These are phyloP conservation scores for Penicilliopsis zonata DNA, from an alignment of 495 filamentous ascomycete genomes.

Conservation along the genomic window DNA sequence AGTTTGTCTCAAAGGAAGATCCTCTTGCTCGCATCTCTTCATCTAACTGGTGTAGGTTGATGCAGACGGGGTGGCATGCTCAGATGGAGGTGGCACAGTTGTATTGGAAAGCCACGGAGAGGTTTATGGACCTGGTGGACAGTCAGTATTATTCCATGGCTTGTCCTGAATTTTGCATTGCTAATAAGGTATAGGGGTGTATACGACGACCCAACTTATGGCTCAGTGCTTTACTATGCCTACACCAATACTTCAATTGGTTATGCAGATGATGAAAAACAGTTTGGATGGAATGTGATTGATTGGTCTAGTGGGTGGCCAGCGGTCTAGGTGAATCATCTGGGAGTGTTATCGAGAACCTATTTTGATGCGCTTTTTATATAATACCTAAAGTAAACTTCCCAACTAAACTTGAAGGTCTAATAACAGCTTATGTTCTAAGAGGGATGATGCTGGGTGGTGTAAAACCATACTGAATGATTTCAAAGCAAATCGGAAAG, in stretches of 20 bases:
- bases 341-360: too few species aligned
- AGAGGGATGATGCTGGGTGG: too few species aligned
- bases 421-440: too few species aligned
- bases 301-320: slow-evolving; percentile 59
- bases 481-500: too few species aligned
- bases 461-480: too few species aligned
- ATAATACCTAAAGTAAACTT: too few species aligned
- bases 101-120: slow-evolving; percentile 49
- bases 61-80: slow-evolving; percentile 43
- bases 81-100: slow-evolving; percentile 48
- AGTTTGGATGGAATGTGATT: slow-evolving; percentile 58
- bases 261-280: slow-evolving; percentile 49
- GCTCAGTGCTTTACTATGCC: slow-evolving; percentile 59
- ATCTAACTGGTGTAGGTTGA: slow-evolving; percentile 29
- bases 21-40: neutral
- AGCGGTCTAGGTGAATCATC: too few species aligned
- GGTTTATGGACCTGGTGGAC: slow-evolving; percentile 66
- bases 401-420: too few species aligned
- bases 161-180: neutral
- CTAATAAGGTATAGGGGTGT: slow-evolving; percentile 26
- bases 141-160: slow-evolving; percentile 22
- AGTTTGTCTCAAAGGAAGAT: slow-evolving; percentile 7
- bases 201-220: slow-evolving; percentile 31
- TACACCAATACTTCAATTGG: slow-evolving; percentile 56
- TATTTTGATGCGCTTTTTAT: too few species aligned